phyloP scores from a whole-genome alignment of 495 filamentous ascomycete genomes.

The Xylaria telfairii region DNA sequence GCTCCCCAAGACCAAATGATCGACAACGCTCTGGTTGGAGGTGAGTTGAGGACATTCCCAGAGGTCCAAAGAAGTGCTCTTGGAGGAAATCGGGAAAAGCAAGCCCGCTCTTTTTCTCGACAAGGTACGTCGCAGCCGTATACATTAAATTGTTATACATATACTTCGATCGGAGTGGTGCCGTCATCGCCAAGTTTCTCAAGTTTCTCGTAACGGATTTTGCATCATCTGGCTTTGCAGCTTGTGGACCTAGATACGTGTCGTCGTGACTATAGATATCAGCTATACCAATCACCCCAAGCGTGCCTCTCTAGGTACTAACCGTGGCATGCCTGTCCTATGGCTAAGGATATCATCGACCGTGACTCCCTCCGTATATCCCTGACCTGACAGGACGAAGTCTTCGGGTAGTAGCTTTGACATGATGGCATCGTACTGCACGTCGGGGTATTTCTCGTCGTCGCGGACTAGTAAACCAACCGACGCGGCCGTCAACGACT shows the following conservation, averaged over 20 bases:
- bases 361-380: slow-evolving; percentile 52
- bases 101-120: slow-evolving; percentile 46
- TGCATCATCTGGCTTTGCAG: slow-evolving; percentile 33
- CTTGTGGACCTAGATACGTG: slow-evolving; percentile 22
- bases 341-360: slow-evolving; percentile 57
- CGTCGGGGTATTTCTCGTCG: slow-evolving; percentile 37
- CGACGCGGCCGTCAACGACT: slow-evolving; percentile 59
- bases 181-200: slow-evolving; percentile 49
- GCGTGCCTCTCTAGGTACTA: slow-evolving; percentile 25
- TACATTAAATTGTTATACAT: slow-evolving; percentile 60
- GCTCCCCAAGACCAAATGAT: slow-evolving; percentile 38
- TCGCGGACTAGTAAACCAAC: slow-evolving; percentile 56
- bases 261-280: slow-evolving; percentile 27
- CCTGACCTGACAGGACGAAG: slow-evolving; percentile 55
- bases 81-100: slow-evolving; percentile 51
- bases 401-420: slow-evolving; percentile 57
- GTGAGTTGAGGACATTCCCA: slow-evolving; percentile 54
- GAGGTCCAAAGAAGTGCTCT: slow-evolving; percentile 51
- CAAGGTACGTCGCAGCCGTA: slow-evolving; percentile 46
- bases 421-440: slow-evolving; percentile 56
- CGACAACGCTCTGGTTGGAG: slow-evolving; percentile 41
- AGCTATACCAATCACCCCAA: neutral
- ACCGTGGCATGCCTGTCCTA: slow-evolving; percentile 50
- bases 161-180: slow-evolving; percentile 47
- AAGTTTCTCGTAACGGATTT: slow-evolving; percentile 47